These are phyloP conservation scores for Suhomyces prunicola DNA, from an alignment of 805 yeast genomes.

Conservation along the genomic window DNA sequence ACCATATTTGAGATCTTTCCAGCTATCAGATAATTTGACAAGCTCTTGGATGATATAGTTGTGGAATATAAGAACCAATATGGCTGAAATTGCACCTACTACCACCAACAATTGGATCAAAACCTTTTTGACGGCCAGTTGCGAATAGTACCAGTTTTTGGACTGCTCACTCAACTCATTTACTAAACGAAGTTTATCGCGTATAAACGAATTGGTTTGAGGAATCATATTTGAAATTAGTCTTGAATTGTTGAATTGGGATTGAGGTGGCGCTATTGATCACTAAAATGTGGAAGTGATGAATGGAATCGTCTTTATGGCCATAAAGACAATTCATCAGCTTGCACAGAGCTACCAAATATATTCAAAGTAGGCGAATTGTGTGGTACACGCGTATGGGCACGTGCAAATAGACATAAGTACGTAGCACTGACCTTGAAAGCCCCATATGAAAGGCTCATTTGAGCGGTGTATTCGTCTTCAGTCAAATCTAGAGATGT, in stretches of 20 bases:
- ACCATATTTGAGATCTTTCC: slow-evolving; percentile 41
- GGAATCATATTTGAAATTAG: neutral
- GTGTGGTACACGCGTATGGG: neutral
- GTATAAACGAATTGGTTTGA: slow-evolving; percentile 1
- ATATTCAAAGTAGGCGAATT: neutral
- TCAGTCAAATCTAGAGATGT: neutral
- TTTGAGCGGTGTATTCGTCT: neutral
- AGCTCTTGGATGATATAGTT: slow-evolving; percentile 31
- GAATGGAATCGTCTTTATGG: neutral
- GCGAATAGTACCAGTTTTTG: slow-evolving; percentile 16
- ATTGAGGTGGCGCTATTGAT: neutral
- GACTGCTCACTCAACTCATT: slow-evolving; percentile 3
- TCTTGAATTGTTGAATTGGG: too few species aligned
- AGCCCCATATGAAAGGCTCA: neutral
- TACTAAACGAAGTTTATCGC: slow-evolving; percentile 4
- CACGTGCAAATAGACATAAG: neutral
- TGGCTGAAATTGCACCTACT: slow-evolving; percentile 15
- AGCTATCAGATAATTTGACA: slow-evolving; percentile 43
- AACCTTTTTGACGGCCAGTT: slow-evolving; percentile 11
- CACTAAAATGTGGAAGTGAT: neutral
- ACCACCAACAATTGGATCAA: slow-evolving; percentile 14
- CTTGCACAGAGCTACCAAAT: neutral
- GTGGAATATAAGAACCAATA: slow-evolving; percentile 33
- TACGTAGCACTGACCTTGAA: neutral
- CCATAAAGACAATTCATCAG: neutral